phyloP scores from a whole-genome alignment of 2,329 filamentous ascomycete genomes.

The Hypoxylon sp. region DNA sequence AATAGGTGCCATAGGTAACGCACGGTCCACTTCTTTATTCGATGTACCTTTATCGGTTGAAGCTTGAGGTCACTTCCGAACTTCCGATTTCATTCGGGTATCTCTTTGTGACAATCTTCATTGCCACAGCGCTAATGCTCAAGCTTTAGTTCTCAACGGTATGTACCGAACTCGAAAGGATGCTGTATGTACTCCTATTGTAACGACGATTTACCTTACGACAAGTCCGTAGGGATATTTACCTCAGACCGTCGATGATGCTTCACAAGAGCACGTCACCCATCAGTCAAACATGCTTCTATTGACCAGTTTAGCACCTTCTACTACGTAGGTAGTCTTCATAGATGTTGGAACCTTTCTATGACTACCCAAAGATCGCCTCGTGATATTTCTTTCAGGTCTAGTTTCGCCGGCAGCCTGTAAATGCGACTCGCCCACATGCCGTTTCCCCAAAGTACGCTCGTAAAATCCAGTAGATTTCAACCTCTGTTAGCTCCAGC shows the following conservation, averaged over 20 bases:
- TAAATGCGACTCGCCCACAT: conserved; percentile 18
- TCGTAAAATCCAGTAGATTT: conserved; percentile 1
- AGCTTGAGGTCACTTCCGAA: no score
- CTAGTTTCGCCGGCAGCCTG: conserved; percentile 12
- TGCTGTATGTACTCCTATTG: no score
- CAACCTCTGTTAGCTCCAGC: conserved; percentile 4
- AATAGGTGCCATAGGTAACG: no score
- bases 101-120: not conserved
- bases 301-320: not conserved
- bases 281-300: not conserved
- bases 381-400: conserved; percentile 4
- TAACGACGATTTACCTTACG: no score
- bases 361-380: not conserved
- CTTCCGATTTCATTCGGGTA: not conserved
- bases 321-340: not conserved
- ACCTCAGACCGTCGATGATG: no score
- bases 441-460: conserved; percentile 14
- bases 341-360: not conserved
- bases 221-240: not conserved
- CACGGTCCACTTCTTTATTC: not conserved
- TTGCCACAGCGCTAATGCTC: not conserved
- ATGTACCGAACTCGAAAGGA: no score
- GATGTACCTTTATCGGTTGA: not conserved
- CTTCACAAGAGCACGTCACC: not conserved
- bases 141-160: no score